Percentiles rank a stretch among this genome's conserved stretches.
phyloP scores from a whole-genome alignment of 129 eudicot genomes.

The Flaveria trinervia region DNA sequence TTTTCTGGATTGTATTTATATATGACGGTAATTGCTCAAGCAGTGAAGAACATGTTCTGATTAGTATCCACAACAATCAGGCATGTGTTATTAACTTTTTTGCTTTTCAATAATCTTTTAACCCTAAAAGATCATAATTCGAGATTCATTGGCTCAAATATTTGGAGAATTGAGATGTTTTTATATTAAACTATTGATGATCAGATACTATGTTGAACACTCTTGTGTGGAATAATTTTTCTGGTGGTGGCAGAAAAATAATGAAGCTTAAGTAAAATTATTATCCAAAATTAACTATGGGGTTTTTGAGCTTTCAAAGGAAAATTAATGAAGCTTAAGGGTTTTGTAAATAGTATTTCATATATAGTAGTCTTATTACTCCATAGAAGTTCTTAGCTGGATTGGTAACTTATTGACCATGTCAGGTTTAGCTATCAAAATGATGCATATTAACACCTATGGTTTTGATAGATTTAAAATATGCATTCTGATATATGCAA shows the following conservation, averaged over 20 bases:
- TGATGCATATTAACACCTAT: neutral
- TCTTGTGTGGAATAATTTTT: neutral
- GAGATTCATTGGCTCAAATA: neutral
- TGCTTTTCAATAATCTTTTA: neutral
- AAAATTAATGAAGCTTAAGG: too few species aligned
- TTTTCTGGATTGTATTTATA: constrained; percentile 30
- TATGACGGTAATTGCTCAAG: constrained; percentile 24
- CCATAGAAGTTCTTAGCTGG: neutral
- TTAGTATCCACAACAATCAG: constrained; percentile 41
- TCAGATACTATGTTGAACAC: neutral
- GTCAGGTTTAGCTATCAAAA: neutral
- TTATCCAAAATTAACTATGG: too few species aligned
- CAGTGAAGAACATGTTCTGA: constrained; percentile 23
- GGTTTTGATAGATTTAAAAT: neutral
- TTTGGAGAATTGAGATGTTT: neutral
- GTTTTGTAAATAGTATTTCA: neutral
- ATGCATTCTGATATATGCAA: neutral
- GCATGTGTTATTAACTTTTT: constrained; percentile 29
- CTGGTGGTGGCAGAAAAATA: neutral
- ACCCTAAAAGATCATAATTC: neutral
- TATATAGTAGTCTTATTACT: neutral
- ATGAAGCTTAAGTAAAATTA: too few species aligned
- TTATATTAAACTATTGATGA: neutral
- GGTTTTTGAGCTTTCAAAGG: too few species aligned
- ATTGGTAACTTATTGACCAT: neutral